Percentiles rank a stretch among this genome's conserved stretches.
Conservation (phyloP, 805 yeast species). For the Candida parachauliodes region DNA sequence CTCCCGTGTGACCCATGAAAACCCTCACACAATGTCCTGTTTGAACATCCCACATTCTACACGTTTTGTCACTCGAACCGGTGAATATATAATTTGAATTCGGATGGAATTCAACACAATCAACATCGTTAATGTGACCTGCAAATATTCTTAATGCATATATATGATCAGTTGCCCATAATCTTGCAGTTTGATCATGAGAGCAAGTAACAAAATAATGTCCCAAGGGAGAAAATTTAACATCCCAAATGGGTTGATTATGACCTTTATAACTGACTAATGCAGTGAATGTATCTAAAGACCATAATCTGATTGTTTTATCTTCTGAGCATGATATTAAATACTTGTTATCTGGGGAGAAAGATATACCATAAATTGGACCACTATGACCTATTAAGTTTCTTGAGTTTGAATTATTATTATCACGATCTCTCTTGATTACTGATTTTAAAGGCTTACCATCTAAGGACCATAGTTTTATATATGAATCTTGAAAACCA, state of each 20-base stretch:
- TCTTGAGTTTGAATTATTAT: conserved; percentile 42
- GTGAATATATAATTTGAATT: conserved; percentile 92
- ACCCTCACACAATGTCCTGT: conserved; percentile 87
- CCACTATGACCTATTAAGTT: conserved; percentile 90
- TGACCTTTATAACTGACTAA: conserved; percentile 95
- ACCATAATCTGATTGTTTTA: conserved; percentile 90
- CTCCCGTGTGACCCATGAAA: conserved; percentile 89
- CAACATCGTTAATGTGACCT: conserved; percentile 96
- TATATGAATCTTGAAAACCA: conserved; percentile 89
- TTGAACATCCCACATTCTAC: conserved; percentile 96
- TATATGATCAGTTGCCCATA: conserved; percentile 98
- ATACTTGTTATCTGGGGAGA: conserved; percentile 85
- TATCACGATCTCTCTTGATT: conserved; percentile 51
- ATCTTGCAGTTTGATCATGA: conserved; percentile 94
- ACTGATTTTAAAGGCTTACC: conserved; percentile 76
- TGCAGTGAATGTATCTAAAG: conserved; percentile 83
- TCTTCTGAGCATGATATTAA: conserved; percentile 85
- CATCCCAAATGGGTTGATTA: conserved; percentile 97
- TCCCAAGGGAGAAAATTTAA: conserved; percentile 88
- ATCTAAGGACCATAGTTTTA: conserved; percentile 90
- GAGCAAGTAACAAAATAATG: conserved; percentile 98
- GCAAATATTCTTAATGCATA: conserved; percentile 95
- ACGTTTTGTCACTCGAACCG: conserved; percentile 92
- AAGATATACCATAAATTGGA: conserved; percentile 84
- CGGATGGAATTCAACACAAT: conserved; percentile 92